These are phyloP conservation scores for Sorghum bicolor DNA, from an alignment of 176 grass and related monocot species.

Conservation along the genomic window Sorghum_bicolor_NCBIv3 NC_012870.2:69052501-69053000, in stretches of 20 bases:
- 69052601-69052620: background rate
- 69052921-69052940: too few species aligned
- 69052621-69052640: constrained; percentile 24
- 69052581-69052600: background rate
- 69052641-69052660: background rate
- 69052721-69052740: background rate
- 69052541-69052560: background rate
- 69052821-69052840: background rate
- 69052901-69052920: too few species aligned
- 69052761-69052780: background rate
- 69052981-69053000: too few species aligned
- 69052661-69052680: background rate
- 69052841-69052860: background rate
- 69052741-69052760: background rate
- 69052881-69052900: too few species aligned
- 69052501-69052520: background rate
- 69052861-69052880: background rate
- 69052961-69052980: background rate
- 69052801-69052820: background rate
- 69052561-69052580: background rate
- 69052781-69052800: background rate
- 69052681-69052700: background rate
- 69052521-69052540: background rate
- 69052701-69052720: background rate
- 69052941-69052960: too few species aligned